Evolutionary conservation across 2,329 filamentous ascomycete species (phyloP).

Genomic region (Cladosporium sp.): DNA sequence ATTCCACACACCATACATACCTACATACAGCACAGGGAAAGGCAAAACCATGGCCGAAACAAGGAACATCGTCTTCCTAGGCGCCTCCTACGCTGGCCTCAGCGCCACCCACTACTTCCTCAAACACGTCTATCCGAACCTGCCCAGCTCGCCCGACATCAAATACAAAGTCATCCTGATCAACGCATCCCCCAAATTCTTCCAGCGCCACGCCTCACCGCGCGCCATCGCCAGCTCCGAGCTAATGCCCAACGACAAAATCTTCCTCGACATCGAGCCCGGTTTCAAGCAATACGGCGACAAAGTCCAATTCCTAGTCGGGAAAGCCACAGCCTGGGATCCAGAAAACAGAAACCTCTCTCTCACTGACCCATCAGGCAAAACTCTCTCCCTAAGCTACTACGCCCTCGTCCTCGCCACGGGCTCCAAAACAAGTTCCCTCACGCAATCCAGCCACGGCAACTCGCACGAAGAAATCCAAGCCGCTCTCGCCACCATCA

Average conservation of each 20-base stretch:
- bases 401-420: constrained; percentile 52
- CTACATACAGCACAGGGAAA: neutral
- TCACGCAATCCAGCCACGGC: constrained; percentile 37
- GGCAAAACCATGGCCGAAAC: constrained; percentile 18
- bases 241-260: constrained; percentile 42
- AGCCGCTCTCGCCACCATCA: constrained; percentile 25
- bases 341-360: constrained; percentile 37
- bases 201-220: constrained; percentile 42
- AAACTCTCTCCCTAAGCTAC: constrained; percentile 35
- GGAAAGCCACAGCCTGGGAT: constrained; percentile 43
- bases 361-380: constrained; percentile 30
- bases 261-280: constrained; percentile 43
- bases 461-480: constrained; percentile 21
- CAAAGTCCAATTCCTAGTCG: constrained; percentile 45
- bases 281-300: constrained; percentile 45
- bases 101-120: constrained; percentile 49
- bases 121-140: constrained; percentile 39
- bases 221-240: constrained; percentile 44
- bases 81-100: constrained; percentile 48
- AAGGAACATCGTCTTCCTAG: constrained; percentile 45
- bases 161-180: constrained; percentile 49
- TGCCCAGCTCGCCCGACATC: constrained; percentile 30
- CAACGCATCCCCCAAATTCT: constrained; percentile 46
- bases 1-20: no score
- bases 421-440: constrained; percentile 42